Evolutionary conservation across 2,329 filamentous ascomycete species (phyloP).

Genomic region (Onygenales sp.): DNA sequence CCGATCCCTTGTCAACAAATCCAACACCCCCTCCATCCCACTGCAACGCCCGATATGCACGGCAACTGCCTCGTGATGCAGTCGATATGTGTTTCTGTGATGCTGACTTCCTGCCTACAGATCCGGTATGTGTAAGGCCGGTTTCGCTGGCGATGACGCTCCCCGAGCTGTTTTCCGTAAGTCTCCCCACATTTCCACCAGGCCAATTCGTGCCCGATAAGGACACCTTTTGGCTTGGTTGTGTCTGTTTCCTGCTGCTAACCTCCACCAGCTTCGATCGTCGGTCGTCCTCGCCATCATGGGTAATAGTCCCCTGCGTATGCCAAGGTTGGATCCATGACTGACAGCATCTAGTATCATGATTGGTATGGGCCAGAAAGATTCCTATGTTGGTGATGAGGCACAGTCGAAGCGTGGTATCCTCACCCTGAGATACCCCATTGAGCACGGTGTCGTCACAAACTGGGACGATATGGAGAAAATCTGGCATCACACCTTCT

Average conservation of each 20-base stretch:
- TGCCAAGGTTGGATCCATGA: neutral
- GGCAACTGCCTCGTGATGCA: neutral
- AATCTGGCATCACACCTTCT: conserved; percentile 99
- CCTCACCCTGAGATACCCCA: conserved; percentile 97
- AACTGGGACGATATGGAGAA: conserved; percentile 99
- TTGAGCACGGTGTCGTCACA: conserved; percentile 99
- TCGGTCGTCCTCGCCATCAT: conserved; percentile 99
- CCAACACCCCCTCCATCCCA: conserved; percentile 1
- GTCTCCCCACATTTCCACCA: conserved; percentile 38
- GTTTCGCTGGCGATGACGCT: conserved; percentile 99
- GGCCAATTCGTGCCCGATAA: no score
- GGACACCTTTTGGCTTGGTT: conserved; percentile 4
- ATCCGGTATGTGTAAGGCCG: conserved; percentile 99
- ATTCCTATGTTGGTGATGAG: conserved; percentile 99
- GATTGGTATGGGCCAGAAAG: conserved; percentile 99
- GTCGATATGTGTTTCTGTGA: neutral
- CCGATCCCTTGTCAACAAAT: conserved; percentile 3
- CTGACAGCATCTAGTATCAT: conserved; percentile 68
- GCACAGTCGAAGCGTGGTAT: conserved; percentile 99
- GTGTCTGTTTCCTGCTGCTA: conserved; percentile 7
- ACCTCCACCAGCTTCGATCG: conserved; percentile 73
- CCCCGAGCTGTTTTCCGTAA: conserved; percentile 99
- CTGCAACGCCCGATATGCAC: neutral
- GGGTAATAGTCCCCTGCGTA: conserved; percentile 56
- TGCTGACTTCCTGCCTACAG: conserved; percentile 42